phyloP scores from a whole-genome alignment of 768 basidiomycete species.

The Boletus insuetus region DNA sequence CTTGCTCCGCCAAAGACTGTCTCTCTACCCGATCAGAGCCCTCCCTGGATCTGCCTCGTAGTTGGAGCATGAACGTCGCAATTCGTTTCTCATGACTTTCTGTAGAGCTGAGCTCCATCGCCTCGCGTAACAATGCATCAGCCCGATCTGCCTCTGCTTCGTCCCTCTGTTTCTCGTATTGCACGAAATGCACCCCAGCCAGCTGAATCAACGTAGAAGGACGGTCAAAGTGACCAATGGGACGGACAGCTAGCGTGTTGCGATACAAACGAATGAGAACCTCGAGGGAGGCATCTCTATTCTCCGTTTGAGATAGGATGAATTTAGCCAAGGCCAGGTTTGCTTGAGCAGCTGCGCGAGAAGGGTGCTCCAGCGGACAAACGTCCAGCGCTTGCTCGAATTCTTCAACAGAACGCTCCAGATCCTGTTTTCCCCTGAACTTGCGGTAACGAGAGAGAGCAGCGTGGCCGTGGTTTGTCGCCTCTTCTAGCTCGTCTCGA shows the following conservation, averaged over 20 bases:
- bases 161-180: neutral
- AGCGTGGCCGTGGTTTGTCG: neutral
- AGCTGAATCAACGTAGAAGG: too few relatives aligned
- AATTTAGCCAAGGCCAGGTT: neutral
- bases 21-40: neutral
- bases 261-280: neutral
- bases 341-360: neutral
- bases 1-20: neutral
- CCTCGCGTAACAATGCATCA: neutral
- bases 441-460: neutral
- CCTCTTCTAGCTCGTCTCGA: neutral
- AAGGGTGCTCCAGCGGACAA: neutral
- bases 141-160: neutral
- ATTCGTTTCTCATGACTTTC: neutral
- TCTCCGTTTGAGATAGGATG: too few relatives aligned
- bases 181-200: neutral
- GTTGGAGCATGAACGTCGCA: neutral
- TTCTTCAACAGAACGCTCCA: neutral
- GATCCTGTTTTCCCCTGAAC: neutral
- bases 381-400: neutral
- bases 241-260: neutral
- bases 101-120: too few relatives aligned
- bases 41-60: too few relatives aligned
- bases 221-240: too few relatives aligned
- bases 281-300: neutral